phyloP scores from a whole-genome alignment of 495 filamentous ascomycete genomes.

The Xylaria venustula region DNA sequence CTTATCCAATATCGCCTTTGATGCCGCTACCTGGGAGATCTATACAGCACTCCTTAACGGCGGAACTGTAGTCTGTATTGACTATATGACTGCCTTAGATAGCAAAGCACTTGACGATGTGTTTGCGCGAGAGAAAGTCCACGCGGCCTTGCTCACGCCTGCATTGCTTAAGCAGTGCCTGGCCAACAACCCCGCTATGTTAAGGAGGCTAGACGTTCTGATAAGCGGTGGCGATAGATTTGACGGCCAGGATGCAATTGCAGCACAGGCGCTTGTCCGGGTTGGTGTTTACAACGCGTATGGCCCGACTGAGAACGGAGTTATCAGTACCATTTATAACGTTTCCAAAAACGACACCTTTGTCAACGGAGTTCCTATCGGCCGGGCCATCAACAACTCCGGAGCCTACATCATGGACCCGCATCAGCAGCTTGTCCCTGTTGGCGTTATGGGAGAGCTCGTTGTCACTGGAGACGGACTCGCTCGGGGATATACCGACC shows the following conservation, averaged over 20 bases:
- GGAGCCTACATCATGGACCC: constrained; percentile 15
- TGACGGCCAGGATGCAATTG: constrained; percentile 8
- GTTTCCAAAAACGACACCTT: constrained; percentile 2
- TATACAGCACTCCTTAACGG: constrained; percentile 13
- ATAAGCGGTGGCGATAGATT: constrained; percentile 8
- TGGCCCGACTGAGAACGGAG: constrained; percentile 17
- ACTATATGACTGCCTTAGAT: constrained; percentile 9
- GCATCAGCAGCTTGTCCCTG: constrained; percentile 1
- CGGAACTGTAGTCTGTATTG: constrained; percentile 15
- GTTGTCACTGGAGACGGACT: constrained; percentile 14
- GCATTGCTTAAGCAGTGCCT: constrained; percentile 9
- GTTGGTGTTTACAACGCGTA: constrained; percentile 8
- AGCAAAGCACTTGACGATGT: constrained; percentile 1
- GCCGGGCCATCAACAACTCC: constrained; percentile 13
- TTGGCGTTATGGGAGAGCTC: constrained; percentile 14
- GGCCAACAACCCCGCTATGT: not conserved
- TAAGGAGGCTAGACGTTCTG: not conserved
- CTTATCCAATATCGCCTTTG: constrained; percentile 13
- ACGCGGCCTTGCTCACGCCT: constrained; percentile 4
- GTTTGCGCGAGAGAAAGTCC: constrained; percentile 1
- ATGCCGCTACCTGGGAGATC: constrained; percentile 14
- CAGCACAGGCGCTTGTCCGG: constrained; percentile 7
- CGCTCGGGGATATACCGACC: constrained; percentile 16
- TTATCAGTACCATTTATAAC: constrained; percentile 5
- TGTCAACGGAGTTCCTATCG: constrained; percentile 11